phyloP scores from a whole-genome alignment of 257 asterid genomes.

The Primulina huaijiensis region DNA sequence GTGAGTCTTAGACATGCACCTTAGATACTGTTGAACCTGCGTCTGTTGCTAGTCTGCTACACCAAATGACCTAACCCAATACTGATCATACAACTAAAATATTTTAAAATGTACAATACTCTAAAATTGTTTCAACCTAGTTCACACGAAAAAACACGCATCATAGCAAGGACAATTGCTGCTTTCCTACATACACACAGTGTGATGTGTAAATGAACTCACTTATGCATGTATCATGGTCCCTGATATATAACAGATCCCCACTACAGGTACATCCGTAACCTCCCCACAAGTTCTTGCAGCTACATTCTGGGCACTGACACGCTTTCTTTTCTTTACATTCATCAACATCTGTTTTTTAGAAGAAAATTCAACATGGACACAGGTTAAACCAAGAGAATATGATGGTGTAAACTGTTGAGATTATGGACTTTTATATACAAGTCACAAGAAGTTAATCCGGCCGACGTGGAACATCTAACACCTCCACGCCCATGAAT shows the following conservation, averaged over 20 bases:
- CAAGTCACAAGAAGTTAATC: too few species aligned
- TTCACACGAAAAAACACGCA: background rate
- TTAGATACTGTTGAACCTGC: background rate
- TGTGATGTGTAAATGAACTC: constrained; percentile 22
- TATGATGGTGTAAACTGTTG: background rate
- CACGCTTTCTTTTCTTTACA: constrained; percentile 79
- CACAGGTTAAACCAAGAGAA: background rate
- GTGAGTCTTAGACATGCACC: background rate
- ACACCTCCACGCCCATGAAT: too few species aligned
- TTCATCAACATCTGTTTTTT: constrained; percentile 58
- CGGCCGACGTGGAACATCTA: too few species aligned
- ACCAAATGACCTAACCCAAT: background rate
- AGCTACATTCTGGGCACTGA: constrained; percentile 76
- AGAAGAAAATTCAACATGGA: constrained; percentile 9
- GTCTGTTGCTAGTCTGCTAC: background rate
- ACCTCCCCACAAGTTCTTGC: constrained; percentile 76
- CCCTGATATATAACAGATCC: constrained; percentile 62
- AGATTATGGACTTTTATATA: too few species aligned
- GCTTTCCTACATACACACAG: background rate
- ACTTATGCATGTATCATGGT: constrained; percentile 86
- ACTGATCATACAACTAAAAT: background rate
- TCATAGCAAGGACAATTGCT: background rate
- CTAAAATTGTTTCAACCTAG: background rate
- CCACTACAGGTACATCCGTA: constrained; percentile 63
- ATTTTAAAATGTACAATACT: background rate